Base-by-base conservation (phyloP, 768 basidiomycete species). In the Boletellus ananas region DNA sequence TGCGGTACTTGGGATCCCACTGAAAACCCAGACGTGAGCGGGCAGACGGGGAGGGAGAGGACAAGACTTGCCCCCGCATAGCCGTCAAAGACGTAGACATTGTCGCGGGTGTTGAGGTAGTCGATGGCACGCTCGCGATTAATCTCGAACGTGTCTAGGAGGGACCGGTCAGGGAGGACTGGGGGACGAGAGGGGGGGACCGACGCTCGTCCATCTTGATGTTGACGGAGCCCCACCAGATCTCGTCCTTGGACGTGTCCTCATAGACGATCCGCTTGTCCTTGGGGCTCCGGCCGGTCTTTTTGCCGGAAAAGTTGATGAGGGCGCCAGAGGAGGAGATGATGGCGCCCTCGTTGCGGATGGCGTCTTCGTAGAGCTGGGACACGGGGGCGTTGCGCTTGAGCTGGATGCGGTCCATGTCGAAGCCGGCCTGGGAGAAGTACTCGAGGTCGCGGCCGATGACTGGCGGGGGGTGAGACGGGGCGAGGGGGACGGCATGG, bases 221-320 rank as follows among this genome's bases (percentile, higher is more conserved):
- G 76, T 99, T 99, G 61, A 98, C 94, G 27, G 91, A 87, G 35
- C 96, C 95, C 96, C 96, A 98, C 94, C 96, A 99, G 69, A 99
- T 87, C 55, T 97, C 83, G 66, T 97, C 93, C 72, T 93, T 96
- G 73, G 84, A 87, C 45, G 90, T 87, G 60, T 98, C 94, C 70
- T 99, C 96, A 68, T 78, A 98, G 64, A 99, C 96, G 65, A 99
- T 97, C 55, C 96, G 94, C 81, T 98, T 99, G 82, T 99, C 96
- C 70, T 98, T 99, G 46, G 96, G 96, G 59, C 84, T 87, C 43
- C 96, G 81, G 49, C 96, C 96, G 3, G 96, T 98, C 79, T 99
- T 99, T 80, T 97, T 98, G 25, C 96, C 96, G 10, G 94, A 96
- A 64, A 98, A 99, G 81, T 99, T 99, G 84, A 99, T 99, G 62